Conservation (phyloP, 306 rosid species). For the Trichosanthes truncata region DNA sequence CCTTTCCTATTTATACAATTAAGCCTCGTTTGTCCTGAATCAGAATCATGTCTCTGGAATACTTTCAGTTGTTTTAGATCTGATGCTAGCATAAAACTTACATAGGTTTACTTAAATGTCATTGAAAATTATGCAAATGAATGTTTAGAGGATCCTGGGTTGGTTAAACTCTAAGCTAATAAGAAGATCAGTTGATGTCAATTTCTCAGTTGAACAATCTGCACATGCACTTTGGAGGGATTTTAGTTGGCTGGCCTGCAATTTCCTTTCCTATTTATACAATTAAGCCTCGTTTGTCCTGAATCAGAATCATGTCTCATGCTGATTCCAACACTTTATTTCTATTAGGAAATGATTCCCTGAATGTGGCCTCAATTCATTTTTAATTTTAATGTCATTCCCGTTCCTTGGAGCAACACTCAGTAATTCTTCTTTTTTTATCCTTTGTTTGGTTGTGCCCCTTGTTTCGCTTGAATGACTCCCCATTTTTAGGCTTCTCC, state of each 20-base stretch:
- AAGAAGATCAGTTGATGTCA: not conserved
- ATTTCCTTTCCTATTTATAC: not conserved
- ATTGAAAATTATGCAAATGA: not conserved
- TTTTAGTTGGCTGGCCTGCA: not conserved
- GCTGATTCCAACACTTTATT: not conserved
- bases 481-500: not conserved
- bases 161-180: not conserved
- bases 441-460: not conserved
- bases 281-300: not conserved
- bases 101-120: not conserved
- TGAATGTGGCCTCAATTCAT: not conserved
- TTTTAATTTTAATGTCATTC: not conserved
- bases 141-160: not conserved
- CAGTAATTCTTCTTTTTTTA: not conserved
- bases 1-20: not conserved
- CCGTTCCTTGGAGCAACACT: not conserved
- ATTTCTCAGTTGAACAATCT: not conserved
- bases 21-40: not conserved
- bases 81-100: not conserved
- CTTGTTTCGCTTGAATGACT: not conserved
- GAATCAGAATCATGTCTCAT: not conserved
- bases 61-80: not conserved
- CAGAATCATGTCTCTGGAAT: too few species aligned
- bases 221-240: not conserved
- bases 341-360: not conserved